Evolutionary conservation across 2,329 filamentous ascomycete species (phyloP).

Genomic region (Penicillium glabrum): DNA sequence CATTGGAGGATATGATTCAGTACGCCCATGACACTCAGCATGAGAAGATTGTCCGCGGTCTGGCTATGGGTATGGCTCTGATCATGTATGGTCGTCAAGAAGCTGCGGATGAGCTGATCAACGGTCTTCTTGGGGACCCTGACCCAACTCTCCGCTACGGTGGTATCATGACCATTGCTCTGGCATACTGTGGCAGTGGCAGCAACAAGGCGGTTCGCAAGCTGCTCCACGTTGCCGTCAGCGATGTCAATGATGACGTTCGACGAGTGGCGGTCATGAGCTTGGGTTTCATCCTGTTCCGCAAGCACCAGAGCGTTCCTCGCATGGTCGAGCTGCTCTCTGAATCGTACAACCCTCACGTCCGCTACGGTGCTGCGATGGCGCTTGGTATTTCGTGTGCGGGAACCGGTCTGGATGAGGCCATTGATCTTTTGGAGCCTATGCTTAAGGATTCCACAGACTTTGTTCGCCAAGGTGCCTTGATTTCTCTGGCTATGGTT

Average conservation of each 20-base stretch:
- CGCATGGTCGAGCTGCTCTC: constrained; percentile 98
- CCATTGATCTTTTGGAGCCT: constrained; percentile 92
- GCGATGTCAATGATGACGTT: constrained; percentile 97
- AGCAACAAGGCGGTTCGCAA: constrained; percentile 99
- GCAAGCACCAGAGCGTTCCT: constrained; percentile 93
- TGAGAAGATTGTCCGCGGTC: constrained; percentile 96
- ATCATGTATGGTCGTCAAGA: constrained; percentile 99
- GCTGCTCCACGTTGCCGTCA: constrained; percentile 92
- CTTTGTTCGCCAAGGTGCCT: constrained; percentile 93
- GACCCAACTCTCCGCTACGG: constrained; percentile 93
- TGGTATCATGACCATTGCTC: constrained; percentile 96
- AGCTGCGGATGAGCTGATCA: constrained; percentile 89
- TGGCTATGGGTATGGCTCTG: constrained; percentile 93
- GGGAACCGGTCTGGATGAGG: constrained; percentile 91
- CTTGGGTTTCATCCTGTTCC: constrained; percentile 96
- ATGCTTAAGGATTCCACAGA: constrained; percentile 99
- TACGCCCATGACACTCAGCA: constrained; percentile 98
- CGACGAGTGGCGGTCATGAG: constrained; percentile 95
- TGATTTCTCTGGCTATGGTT: constrained; percentile 95
- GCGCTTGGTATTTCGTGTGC: constrained; percentile 97
- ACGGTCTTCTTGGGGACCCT: constrained; percentile 86
- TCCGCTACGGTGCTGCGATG: constrained; percentile 97
- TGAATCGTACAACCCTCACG: constrained; percentile 98
- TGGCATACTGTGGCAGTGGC: constrained; percentile 94
- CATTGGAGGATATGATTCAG: constrained; percentile 93